A percentile compares a stretch with the other conserved stretches of the same genome.
phyloP scores from a whole-genome alignment of 2,329 filamentous ascomycete genomes.

The Botrytis squamosa region DNA sequence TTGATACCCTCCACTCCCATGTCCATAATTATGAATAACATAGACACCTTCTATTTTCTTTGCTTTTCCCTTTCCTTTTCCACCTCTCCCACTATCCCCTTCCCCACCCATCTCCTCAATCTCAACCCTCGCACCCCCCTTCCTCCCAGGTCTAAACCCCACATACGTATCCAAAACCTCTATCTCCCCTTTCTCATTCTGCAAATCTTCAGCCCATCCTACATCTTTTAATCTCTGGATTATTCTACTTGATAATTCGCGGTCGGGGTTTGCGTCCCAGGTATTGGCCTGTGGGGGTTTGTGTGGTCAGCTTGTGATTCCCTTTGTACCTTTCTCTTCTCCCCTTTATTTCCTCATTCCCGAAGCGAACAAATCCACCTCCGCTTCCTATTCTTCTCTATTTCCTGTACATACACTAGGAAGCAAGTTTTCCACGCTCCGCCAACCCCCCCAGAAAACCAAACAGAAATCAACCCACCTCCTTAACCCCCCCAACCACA shows the following conservation, averaged over 20 bases:
- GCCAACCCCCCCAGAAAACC: no score
- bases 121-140: not conserved
- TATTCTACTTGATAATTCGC: not conserved
- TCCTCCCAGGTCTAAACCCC: not conserved
- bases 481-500: constrained; percentile 48
- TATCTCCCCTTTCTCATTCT: not conserved
- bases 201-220: not conserved
- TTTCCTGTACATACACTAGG: not conserved
- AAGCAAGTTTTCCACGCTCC: no score
- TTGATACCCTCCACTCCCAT: constrained; percentile 46
- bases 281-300: not conserved
- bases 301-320: not conserved
- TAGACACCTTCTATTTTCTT: constrained; percentile 30
- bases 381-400: not conserved
- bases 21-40: constrained; percentile 49
- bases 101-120: constrained; percentile 28
- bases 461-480: constrained; percentile 32
- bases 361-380: not conserved
- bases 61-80: not conserved
- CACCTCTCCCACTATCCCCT: not conserved
- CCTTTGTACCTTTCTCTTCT: no score
- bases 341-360: no score
- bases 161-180: not conserved
- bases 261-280: not conserved
- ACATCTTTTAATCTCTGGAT: not conserved